Conservation (phyloP, 2,329 filamentous ascomycete species). For the Diaporthe citriasiana region DNA sequence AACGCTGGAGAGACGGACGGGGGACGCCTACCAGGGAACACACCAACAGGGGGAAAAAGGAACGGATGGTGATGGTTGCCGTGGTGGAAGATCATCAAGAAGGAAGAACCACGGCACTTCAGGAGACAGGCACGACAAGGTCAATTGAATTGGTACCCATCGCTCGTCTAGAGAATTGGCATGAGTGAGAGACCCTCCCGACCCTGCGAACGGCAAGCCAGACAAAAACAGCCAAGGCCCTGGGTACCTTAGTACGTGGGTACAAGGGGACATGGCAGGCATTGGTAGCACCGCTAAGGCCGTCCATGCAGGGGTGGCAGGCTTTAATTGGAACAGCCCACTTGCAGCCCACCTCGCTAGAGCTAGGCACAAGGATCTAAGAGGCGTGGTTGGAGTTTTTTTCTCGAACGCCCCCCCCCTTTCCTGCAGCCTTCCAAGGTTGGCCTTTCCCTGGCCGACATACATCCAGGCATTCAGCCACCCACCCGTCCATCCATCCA, state of each 20-base stretch:
- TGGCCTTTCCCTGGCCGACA: slow-evolving; percentile 14
- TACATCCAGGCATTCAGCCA: background rate
- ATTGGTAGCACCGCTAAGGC: slow-evolving; percentile 28
- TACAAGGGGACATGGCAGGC: background rate
- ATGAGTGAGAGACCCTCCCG: slow-evolving; percentile 30
- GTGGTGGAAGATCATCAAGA: slow-evolving; percentile 24
- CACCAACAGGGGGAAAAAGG: slow-evolving; percentile 34
- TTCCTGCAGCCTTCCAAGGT: slow-evolving; percentile 8
- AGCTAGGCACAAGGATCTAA: slow-evolving; percentile 11
- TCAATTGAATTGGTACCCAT: slow-evolving; percentile 33
- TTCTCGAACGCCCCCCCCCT: slow-evolving; percentile 23
- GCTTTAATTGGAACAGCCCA: slow-evolving; percentile 40
- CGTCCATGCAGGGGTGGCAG: slow-evolving; percentile 40
- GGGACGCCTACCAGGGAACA: slow-evolving; percentile 18
- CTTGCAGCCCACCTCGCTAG: slow-evolving; percentile 29
- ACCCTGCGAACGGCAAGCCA: slow-evolving; percentile 27
- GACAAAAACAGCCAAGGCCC: slow-evolving; percentile 18
- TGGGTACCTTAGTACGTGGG: slow-evolving; percentile 7
- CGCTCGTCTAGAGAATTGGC: slow-evolving; percentile 30
- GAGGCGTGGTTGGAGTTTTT: slow-evolving; percentile 26
- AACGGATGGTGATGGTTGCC: slow-evolving; percentile 22
- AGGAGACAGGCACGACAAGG: slow-evolving; percentile 30
- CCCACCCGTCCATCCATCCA: background rate
- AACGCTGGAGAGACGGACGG: slow-evolving; percentile 27
- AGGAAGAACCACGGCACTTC: slow-evolving; percentile 19